Percentiles rank a stretch among this genome's conserved stretches.
These are phyloP conservation scores for Kodamaea neixiangensis DNA, from an alignment of 805 yeast genomes.

Conservation along the genomic window DNA sequence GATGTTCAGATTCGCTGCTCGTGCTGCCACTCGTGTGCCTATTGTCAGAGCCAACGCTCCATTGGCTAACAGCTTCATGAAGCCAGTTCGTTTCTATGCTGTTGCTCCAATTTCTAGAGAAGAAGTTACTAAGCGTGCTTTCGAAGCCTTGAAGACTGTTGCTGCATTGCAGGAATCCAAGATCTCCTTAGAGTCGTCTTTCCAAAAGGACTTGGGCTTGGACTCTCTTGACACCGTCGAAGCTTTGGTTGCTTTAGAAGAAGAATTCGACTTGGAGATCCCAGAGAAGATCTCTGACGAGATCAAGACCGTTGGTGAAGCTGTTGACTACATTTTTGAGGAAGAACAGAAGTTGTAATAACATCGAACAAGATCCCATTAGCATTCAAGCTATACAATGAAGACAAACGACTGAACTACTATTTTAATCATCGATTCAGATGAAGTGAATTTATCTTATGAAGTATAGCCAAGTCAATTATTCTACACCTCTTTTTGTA, in stretches of 20 bases:
- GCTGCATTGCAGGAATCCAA: conserved; percentile 49
- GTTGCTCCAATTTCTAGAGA: conserved; percentile 68
- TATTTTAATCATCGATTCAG: neutral
- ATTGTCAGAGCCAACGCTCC: conserved; percentile 28
- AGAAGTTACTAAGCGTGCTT: conserved; percentile 80
- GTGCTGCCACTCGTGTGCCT: conserved; percentile 38
- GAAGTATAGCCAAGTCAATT: neutral
- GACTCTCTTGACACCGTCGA: conserved; percentile 96
- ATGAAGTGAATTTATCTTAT: neutral
- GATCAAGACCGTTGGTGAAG: conserved; percentile 91
- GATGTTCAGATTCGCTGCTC: conserved; percentile 58
- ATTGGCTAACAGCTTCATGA: conserved; percentile 25
- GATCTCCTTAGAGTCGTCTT: conserved; percentile 49
- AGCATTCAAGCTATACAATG: conserved; percentile 2
- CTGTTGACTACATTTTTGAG: conserved; percentile 79
- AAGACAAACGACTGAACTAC: neutral
- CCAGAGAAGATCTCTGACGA: conserved; percentile 93
- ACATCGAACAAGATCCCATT: neutral
- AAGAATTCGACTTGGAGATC: conserved; percentile 77
- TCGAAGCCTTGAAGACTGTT: conserved; percentile 69
- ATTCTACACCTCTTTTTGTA: conserved; percentile 1
- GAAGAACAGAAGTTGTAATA: conserved; percentile 50
- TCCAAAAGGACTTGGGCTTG: conserved; percentile 75
- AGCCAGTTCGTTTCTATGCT: conserved; percentile 54
- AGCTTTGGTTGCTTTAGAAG: conserved; percentile 94